Percentiles rank a stretch among this genome's conserved stretches.
phyloP scores from a whole-genome alignment of 2,329 filamentous ascomycete species.

The Ophiostoma pallidulum region DNA sequence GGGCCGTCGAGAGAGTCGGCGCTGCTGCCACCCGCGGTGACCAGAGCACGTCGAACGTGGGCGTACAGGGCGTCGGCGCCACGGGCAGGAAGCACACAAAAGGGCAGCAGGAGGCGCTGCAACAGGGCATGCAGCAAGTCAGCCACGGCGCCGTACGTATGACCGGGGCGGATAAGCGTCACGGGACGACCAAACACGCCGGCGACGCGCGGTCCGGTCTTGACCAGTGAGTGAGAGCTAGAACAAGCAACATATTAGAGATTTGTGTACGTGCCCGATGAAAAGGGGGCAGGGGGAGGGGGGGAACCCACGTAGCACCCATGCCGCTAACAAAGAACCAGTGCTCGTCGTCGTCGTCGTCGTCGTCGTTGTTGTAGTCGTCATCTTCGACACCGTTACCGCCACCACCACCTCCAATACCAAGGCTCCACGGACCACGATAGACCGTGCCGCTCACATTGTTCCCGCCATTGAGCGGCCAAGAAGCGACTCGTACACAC shows the following conservation, averaged over 20 bases:
- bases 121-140: constrained; percentile 35
- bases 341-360: constrained; percentile 22
- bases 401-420: too few species aligned
- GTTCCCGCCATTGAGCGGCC: constrained; percentile 21
- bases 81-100: constrained; percentile 17
- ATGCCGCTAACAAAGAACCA: constrained; percentile 29
- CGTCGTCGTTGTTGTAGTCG: constrained; percentile 16
- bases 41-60: constrained; percentile 27
- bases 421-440: constrained; percentile 7
- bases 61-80: constrained; percentile 26
- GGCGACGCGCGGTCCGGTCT: constrained; percentile 27
- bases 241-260: background rate
- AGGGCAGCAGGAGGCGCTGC: constrained; percentile 24
- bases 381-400: background rate
- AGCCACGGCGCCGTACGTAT: constrained; percentile 42
- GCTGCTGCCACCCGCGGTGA: constrained; percentile 16
- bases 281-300: background rate
- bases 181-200: constrained; percentile 32
- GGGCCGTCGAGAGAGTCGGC: constrained; percentile 12
- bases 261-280: background rate
- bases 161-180: constrained; percentile 37
- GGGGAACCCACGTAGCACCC: constrained; percentile 22
- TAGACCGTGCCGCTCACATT: background rate
- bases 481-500: constrained; percentile 20
- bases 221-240: constrained; percentile 24